Conservation (phyloP, 1,284 basidiomycete genomes). For the Cerrena zonata region DNA sequence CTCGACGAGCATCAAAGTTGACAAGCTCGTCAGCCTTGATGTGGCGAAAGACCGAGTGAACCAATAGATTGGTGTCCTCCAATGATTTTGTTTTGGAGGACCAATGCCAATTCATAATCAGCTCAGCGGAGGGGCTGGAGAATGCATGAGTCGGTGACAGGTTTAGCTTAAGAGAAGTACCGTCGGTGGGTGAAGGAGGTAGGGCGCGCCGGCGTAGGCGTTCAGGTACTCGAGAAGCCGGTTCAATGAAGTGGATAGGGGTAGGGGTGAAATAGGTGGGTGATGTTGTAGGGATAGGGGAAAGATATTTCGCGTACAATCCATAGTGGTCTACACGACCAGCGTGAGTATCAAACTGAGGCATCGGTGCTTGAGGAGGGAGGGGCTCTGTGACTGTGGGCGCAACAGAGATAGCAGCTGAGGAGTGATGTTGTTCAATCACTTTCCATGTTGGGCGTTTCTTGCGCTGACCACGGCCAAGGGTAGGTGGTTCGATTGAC, state of each 20-base stretch:
- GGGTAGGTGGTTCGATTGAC: too few species aligned
- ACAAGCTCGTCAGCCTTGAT: not conserved
- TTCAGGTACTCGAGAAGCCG: too few species aligned
- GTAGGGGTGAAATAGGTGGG: too few species aligned
- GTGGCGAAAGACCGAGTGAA: conserved; percentile 21
- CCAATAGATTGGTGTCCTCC: conserved; percentile 20
- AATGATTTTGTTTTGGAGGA: conserved; percentile 18
- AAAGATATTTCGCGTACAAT: too few species aligned
- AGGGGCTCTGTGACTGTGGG: not conserved
- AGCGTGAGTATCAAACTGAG: not conserved
- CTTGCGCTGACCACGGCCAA: too few species aligned
- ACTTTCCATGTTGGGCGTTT: conserved; percentile 1
- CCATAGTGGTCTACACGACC: not conserved
- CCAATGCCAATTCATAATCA: conserved; percentile 23
- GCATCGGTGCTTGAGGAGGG: not conserved
- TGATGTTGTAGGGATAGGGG: too few species aligned
- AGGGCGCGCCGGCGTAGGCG: too few species aligned
- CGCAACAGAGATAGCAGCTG: not conserved
- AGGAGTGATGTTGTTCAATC: not conserved
- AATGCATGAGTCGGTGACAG: not conserved
- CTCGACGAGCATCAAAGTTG: not conserved
- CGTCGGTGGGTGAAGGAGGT: not conserved
- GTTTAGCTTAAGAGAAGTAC: not conserved
- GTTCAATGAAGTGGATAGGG: too few species aligned
- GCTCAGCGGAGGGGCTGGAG: conserved; percentile 14